Conservation (phyloP, 2,329 filamentous ascomycete species). For the Cytospora mali region DNA sequence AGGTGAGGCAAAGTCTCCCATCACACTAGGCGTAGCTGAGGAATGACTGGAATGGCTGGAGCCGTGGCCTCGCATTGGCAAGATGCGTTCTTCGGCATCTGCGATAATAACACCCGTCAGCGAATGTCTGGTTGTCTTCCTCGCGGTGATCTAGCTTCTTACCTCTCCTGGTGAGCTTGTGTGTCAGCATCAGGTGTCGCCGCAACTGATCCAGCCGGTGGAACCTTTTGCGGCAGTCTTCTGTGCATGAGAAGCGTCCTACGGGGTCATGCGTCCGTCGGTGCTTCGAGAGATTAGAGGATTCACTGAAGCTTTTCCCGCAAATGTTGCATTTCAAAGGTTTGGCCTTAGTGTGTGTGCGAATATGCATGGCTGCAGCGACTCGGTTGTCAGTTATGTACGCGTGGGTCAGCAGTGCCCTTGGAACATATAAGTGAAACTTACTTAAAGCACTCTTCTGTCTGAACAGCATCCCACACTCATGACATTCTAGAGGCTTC, state of each 20-base stretch:
- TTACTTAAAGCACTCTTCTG: slow-evolving; percentile 69
- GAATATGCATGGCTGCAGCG: slow-evolving; percentile 64
- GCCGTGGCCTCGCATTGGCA: neutral
- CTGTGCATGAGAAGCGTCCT: slow-evolving; percentile 51
- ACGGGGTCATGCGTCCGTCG: slow-evolving; percentile 61
- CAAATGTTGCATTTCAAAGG: slow-evolving; percentile 62
- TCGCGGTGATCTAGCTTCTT: slow-evolving; percentile 30
- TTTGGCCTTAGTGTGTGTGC: slow-evolving; percentile 67
- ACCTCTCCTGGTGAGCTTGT: slow-evolving; percentile 26
- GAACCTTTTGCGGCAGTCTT: slow-evolving; percentile 56
- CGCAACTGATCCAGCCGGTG: slow-evolving; percentile 63
- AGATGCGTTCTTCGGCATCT: slow-evolving; percentile 7
- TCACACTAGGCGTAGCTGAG: neutral
- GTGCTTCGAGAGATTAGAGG: slow-evolving; percentile 68
- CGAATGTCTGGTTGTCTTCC: neutral
- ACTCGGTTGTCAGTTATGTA: neutral
- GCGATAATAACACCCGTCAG: neutral
- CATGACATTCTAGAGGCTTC: slow-evolving; percentile 20
- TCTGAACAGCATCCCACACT: slow-evolving; percentile 44
- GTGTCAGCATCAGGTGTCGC: slow-evolving; percentile 48
- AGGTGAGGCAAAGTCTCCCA: neutral
- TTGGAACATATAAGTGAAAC: slow-evolving; percentile 31
- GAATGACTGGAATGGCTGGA: neutral
- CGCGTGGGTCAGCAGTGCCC: no score
- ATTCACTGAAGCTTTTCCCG: slow-evolving; percentile 63